Percentiles rank a stretch among this genome's conserved stretches.
These are phyloP conservation scores for Aureoboletus auriporus DNA, from an alignment of 768 basidiomycete genomes.

Conservation along the genomic window DNA sequence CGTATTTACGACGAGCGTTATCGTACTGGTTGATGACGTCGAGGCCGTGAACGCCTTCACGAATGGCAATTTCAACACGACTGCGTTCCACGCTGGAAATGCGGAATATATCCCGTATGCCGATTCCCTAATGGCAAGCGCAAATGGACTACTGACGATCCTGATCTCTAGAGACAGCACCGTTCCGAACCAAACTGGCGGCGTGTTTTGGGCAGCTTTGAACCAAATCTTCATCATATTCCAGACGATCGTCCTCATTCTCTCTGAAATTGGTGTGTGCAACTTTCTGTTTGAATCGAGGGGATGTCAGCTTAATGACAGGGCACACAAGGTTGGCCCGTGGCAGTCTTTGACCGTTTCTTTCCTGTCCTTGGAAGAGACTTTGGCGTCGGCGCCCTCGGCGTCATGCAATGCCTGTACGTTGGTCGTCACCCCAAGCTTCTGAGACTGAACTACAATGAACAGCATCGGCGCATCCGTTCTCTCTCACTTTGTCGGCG, in stretches of 20 bases:
- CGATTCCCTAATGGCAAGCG: not conserved
- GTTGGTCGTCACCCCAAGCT: conserved; percentile 20
- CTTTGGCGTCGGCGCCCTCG: conserved; percentile 86
- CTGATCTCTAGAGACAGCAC: conserved; percentile 54
- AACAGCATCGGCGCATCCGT: conserved; percentile 62
- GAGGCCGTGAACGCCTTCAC: conserved; percentile 67
- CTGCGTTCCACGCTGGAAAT: conserved; percentile 42
- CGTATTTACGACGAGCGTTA: conserved; percentile 72
- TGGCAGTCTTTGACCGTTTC: conserved; percentile 76
- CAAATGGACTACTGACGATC: not conserved
- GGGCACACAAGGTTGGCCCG: conserved; percentile 56
- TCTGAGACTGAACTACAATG: not conserved
- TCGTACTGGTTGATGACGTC: conserved; percentile 72
- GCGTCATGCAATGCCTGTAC: conserved; percentile 82
- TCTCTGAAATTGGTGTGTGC: conserved; percentile 38
- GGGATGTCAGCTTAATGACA: not conserved
- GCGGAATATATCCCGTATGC: conserved; percentile 78
- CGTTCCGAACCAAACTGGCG: conserved; percentile 91
- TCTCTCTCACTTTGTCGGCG: conserved; percentile 74
- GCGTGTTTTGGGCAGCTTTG: conserved; percentile 88
- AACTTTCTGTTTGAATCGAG: too few relatives aligned
- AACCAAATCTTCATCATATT: conserved; percentile 83
- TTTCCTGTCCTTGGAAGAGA: conserved; percentile 85
- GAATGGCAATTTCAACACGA: conserved; percentile 34
- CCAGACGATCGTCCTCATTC: conserved; percentile 70